A percentile compares a stretch with the other conserved stretches of the same genome.
phyloP scores from a whole-genome alignment of 108 stramenopile species.

The Cyclostephanos invisitatus region DNA sequence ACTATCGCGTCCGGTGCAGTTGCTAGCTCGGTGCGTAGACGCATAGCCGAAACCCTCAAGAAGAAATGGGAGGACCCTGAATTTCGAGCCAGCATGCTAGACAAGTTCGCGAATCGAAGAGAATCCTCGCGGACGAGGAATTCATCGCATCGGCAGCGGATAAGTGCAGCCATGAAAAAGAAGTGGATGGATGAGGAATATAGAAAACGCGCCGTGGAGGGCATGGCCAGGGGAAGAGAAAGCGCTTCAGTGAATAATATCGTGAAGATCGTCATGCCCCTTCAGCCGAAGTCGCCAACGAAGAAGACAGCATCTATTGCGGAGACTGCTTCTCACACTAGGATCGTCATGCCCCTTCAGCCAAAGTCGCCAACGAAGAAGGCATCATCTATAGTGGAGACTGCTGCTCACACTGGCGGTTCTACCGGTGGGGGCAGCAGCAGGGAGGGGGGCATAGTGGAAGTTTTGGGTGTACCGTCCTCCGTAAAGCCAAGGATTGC shows the following conservation, averaged over 20 bases:
- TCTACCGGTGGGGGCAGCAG: background rate
- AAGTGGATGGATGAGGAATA: constrained; percentile 84
- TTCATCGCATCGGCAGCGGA: constrained; percentile 63
- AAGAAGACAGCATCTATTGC: background rate
- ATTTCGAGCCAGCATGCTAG: constrained; percentile 71
- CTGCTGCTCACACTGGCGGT: background rate
- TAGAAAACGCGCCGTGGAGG: constrained; percentile 62
- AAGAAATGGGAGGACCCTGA: constrained; percentile 82
- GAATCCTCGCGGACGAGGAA: constrained; percentile 15
- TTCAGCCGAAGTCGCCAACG: constrained; percentile 27
- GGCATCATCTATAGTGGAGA: background rate
- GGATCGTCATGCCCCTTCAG: constrained; percentile 21
- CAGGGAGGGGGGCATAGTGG: background rate
- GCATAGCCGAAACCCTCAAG: constrained; percentile 70
- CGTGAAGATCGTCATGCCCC: constrained; percentile 22
- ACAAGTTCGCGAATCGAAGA: constrained; percentile 60
- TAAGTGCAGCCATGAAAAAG: constrained; percentile 78
- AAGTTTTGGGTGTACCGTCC: constrained; percentile 5
- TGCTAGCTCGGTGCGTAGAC: constrained; percentile 46
- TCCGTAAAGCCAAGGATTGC: constrained; percentile 5
- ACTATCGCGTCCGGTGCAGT: constrained; percentile 36
- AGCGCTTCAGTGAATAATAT: constrained; percentile 3
- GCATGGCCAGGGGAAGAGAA: constrained; percentile 53
- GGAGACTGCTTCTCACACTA: background rate
- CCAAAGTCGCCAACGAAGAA: constrained; percentile 27